Percentiles rank a stretch among this genome's conserved stretches.
Conservation (phyloP, 2,329 filamentous ascomycete species). For the Clonostachys rosea region DNA sequence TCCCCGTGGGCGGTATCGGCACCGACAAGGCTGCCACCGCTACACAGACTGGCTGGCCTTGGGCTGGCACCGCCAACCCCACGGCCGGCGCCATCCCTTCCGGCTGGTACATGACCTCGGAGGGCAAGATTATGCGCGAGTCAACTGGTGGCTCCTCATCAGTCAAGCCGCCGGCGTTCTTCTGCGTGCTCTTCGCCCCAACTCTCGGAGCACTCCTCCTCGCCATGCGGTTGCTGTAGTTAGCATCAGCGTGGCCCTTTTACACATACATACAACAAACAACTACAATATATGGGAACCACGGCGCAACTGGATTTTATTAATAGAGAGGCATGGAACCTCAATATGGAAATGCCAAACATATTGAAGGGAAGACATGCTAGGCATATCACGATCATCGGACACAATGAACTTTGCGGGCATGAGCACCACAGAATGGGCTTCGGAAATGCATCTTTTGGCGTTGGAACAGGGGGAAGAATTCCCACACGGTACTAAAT, state of each 20-base stretch:
- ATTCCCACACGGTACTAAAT: too few species aligned
- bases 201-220: background rate
- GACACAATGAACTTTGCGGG: too few species aligned
- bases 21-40: conserved; percentile 40
- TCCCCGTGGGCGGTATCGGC: conserved; percentile 68
- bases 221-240: background rate
- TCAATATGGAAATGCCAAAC: background rate
- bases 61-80: conserved; percentile 53
- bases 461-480: too few species aligned
- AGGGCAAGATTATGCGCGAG: conserved; percentile 71
- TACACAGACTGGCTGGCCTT: conserved; percentile 63
- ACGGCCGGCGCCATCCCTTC: conserved; percentile 58
- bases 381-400: too few species aligned
- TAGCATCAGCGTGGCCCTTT: background rate
- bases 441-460: too few species aligned
- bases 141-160: background rate
- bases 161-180: background rate
- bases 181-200: background rate
- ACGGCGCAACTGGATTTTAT: too few species aligned
- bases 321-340: too few species aligned
- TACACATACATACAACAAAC: background rate
- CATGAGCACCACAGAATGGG: too few species aligned
- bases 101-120: conserved; percentile 75
- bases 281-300: background rate
- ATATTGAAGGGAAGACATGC: background rate